These are phyloP conservation scores for Beauveria sp. DNA, from an alignment of 2,329 filamentous ascomycete genomes.

Conservation along the genomic window DNA sequence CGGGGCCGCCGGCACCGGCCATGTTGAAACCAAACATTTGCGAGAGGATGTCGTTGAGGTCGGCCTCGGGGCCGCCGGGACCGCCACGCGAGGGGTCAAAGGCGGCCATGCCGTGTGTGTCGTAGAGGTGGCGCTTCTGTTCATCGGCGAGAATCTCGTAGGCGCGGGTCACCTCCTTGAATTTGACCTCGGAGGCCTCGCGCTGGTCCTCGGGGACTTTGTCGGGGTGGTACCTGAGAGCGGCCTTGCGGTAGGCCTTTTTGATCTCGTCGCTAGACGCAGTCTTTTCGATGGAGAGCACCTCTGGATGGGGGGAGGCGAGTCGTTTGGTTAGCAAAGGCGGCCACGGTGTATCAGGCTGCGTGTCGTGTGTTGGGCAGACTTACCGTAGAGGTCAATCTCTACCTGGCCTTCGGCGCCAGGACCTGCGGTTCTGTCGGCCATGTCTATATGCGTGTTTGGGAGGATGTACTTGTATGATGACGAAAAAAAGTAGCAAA, in stretches of 20 bases:
- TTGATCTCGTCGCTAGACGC: conserved; percentile 79
- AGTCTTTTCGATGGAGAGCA: conserved; percentile 66
- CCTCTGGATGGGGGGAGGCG: conserved; percentile 43
- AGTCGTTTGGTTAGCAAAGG: background rate
- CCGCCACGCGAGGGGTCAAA: conserved; percentile 73
- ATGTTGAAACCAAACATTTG: conserved; percentile 85
- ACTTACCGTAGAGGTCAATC: conserved; percentile 53
- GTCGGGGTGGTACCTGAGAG: conserved; percentile 84
- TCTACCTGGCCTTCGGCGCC: conserved; percentile 27
- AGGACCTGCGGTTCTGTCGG: conserved; percentile 3
- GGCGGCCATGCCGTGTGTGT: conserved; percentile 89
- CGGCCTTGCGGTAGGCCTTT: conserved; percentile 92
- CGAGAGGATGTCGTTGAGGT: conserved; percentile 85
- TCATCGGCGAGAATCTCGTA: conserved; percentile 98
- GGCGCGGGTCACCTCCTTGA: conserved; percentile 87
- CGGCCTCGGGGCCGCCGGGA: conserved; percentile 60
- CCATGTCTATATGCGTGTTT: conserved; percentile 3
- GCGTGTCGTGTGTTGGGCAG: background rate
- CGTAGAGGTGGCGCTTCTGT: conserved; percentile 85
- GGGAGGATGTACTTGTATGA: background rate
- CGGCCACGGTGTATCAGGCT: background rate
- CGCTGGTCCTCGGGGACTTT: conserved; percentile 85
- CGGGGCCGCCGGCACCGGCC: conserved; percentile 43
- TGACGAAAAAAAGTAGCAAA: conserved; percentile 1
- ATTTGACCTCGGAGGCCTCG: conserved; percentile 77